Percentiles rank a stretch among this genome's conserved stretches.
Conservation (phyloP, 352 stramenopile genomes). For the Aphanomyces euteiches region DNA sequence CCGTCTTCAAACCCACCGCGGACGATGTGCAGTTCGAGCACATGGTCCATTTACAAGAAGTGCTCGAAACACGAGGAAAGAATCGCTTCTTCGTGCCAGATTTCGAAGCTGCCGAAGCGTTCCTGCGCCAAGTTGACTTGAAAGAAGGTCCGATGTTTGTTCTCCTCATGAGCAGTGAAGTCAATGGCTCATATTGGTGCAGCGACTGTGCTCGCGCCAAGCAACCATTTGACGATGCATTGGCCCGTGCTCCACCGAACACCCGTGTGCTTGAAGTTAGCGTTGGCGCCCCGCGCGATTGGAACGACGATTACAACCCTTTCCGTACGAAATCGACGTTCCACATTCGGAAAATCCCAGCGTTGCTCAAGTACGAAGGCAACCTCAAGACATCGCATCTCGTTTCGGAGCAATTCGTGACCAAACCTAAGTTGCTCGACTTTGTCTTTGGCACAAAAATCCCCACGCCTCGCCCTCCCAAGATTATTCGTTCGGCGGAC, state of each 20-base stretch:
- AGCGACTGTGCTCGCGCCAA: slow-evolving; percentile 59
- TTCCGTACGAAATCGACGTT: slow-evolving; percentile 80
- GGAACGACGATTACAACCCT: slow-evolving; percentile 68
- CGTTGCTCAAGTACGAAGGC: slow-evolving; percentile 74
- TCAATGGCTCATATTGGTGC: slow-evolving; percentile 76
- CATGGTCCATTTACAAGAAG: not conserved
- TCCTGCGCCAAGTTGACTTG: slow-evolving; percentile 37
- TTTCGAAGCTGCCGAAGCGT: slow-evolving; percentile 9
- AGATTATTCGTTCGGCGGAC: slow-evolving; percentile 38
- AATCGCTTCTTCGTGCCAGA: slow-evolving; percentile 13
- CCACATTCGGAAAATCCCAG: slow-evolving; percentile 77
- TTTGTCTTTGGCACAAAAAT: slow-evolving; percentile 52
- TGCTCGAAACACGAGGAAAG: not conserved
- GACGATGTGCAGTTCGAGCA: not conserved
- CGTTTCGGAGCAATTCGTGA: slow-evolving; percentile 62
- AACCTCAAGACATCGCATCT: slow-evolving; percentile 63
- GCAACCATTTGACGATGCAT: slow-evolving; percentile 51
- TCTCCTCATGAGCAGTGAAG: slow-evolving; percentile 73
- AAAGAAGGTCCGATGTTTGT: slow-evolving; percentile 64
- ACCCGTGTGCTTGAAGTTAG: slow-evolving; percentile 70
- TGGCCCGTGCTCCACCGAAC: slow-evolving; percentile 54
- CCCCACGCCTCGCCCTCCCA: slow-evolving; percentile 32
- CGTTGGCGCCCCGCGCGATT: slow-evolving; percentile 50
- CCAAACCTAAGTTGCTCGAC: slow-evolving; percentile 62
- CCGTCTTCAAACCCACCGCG: not conserved